Percentiles rank a stretch among this genome's conserved stretches.
Evolutionary conservation across 73 alveolate species (phyloP).

Genomic region (Halteria grandinella): DNA sequence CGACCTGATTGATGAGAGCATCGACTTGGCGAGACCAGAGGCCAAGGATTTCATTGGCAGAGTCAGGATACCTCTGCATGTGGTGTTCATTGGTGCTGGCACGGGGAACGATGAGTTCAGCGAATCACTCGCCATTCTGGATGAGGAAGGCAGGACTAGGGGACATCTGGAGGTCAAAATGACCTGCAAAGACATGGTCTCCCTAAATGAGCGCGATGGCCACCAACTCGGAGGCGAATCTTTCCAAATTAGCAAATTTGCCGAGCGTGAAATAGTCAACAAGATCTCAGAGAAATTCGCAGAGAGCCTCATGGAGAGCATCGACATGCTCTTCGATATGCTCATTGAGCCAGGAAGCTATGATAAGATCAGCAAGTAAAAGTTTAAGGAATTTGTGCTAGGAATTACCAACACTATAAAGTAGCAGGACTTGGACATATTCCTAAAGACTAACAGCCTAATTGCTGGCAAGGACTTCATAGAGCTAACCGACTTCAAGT

Average conservation of each 20-base stretch:
- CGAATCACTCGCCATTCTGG: conserved; percentile 29
- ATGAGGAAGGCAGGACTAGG: conserved; percentile 10
- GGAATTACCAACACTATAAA: conserved; percentile 15
- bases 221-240: background rate
- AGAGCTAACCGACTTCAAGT: conserved; percentile 36
- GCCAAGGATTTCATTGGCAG: conserved; percentile 58
- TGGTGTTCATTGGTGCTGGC: conserved; percentile 10
- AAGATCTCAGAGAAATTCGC: conserved; percentile 45
- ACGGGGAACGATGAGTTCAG: background rate
- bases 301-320: background rate
- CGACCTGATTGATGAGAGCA: conserved; percentile 55
- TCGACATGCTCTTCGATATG: conserved; percentile 52
- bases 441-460: conserved; percentile 32
- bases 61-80: conserved; percentile 54
- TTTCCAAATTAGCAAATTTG: conserved; percentile 6
- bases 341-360: conserved; percentile 16
- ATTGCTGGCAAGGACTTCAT: conserved; percentile 44
- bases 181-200: conserved; percentile 11
- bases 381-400: conserved; percentile 18
- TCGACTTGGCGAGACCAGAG: conserved; percentile 9
- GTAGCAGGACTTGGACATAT: conserved; percentile 46
- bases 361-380: conserved; percentile 27
- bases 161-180: conserved; percentile 44
- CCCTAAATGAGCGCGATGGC: conserved; percentile 22
- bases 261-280: conserved; percentile 36